Base-by-base conservation (phyloP, 1,139 yeast genomes). In the Hansenula lynferdii region DNA sequence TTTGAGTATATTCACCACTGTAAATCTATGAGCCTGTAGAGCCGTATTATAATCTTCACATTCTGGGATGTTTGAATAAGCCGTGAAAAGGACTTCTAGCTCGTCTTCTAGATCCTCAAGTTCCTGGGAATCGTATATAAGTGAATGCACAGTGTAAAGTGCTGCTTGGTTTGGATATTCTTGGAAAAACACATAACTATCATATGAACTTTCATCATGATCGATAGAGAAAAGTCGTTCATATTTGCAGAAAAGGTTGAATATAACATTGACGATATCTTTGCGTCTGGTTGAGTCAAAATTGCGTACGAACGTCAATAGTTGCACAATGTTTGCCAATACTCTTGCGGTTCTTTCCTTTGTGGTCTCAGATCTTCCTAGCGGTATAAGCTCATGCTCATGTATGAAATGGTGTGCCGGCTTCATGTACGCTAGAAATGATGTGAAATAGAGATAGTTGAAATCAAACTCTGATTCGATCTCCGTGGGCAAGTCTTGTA, bases 391-490 rank as follows among this genome's bases (percentile, higher is more conserved):
- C 12, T 44, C 45, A 29, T 37, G 27, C 14, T 38, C 42, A 21
- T 42, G 42, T 9, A 44, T 28, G 14, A 40, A 44, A 23, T 37
- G 38, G n/a, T 32, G 35, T 4, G 47, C 22, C 6, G 48, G 48
- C 14, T 44, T 42, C 17, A 44, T 10, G 20, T 37, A 44, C 12
- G 40, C 28, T 12, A 44, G 15, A 14, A 37, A 42, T 4, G 41
- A 20, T 8, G 34, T 37, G 16, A 38, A 42, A 3, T 31, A 12
- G 1, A 40, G 18, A 12, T 32, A 37, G 14, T 42, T 36, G 15
- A 38, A 35, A 22, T 44, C 42, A 28, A 44, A 42, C 12, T 40
- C 45, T 2, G 44, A 35, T 18, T 44, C 48, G 16, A 42, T 25
- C 8, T 37, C 39, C 9, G 37, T 37, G 4, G 43, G 42, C 2